A percentile compares a stretch with the other conserved stretches of the same genome.
Conservation (phyloP, 2,329 filamentous ascomycete genomes). For the Fusarium lateritium region DNA sequence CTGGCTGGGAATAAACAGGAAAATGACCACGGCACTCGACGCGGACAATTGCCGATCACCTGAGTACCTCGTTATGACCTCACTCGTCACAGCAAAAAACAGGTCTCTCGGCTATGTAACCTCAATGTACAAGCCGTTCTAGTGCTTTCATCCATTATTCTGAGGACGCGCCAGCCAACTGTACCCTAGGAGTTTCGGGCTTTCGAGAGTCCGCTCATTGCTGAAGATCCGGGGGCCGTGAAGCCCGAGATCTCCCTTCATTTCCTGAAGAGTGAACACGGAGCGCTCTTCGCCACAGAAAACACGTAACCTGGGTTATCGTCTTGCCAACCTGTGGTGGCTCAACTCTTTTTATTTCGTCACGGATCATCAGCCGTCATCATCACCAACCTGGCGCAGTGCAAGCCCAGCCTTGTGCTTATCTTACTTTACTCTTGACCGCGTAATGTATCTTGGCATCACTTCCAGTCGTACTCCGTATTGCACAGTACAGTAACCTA, state of each 20-base stretch:
- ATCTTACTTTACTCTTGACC: background rate
- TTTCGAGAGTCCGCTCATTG: conserved; percentile 26
- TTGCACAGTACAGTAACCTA: conserved; percentile 3
- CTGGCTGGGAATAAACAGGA: conserved; percentile 25
- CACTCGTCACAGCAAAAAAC: conserved; percentile 20
- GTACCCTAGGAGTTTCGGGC: conserved; percentile 29
- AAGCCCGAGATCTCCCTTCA: conserved; percentile 20
- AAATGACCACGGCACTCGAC: conserved; percentile 23
- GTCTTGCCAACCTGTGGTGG: conserved; percentile 29
- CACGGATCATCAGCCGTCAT: conserved; percentile 38
- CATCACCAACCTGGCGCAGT: conserved; percentile 34
- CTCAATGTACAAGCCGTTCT: background rate
- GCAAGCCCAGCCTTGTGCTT: conserved; percentile 20
- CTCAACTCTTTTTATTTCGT: conserved; percentile 34
- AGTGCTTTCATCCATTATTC: conserved; percentile 7
- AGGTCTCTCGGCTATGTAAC: conserved; percentile 11
- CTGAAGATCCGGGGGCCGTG: conserved; percentile 12
- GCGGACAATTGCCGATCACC: conserved; percentile 28
- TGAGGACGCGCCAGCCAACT: conserved; percentile 10
- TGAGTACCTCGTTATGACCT: conserved; percentile 22
- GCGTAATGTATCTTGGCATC: conserved; percentile 30
- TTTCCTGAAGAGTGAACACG: background rate
- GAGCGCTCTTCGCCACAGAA: conserved; percentile 26
- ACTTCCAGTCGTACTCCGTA: conserved; percentile 4
- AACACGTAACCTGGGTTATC: conserved; percentile 20